phyloP scores from a whole-genome alignment of 768 basidiomycete genomes.

The Kwoniella botswanensis region DNA sequence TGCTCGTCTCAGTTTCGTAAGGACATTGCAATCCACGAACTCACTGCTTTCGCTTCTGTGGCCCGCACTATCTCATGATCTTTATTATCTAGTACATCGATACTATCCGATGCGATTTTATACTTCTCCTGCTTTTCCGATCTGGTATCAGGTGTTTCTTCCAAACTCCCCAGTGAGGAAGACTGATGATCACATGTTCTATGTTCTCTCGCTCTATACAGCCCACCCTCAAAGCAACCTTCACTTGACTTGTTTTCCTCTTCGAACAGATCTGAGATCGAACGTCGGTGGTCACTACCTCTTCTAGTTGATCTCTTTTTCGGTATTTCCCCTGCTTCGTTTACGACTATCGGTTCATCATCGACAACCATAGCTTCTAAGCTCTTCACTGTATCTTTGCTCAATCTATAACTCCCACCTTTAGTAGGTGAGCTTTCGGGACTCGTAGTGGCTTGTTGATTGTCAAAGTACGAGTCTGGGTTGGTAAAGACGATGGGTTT shows the following conservation, averaged over 20 bases:
- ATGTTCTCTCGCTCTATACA: conserved; percentile 10
- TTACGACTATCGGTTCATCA: background rate
- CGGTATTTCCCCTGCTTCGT: background rate
- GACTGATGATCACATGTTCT: background rate
- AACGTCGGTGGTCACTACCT: conserved; percentile 1
- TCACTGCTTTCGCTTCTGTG: too few relatives aligned
- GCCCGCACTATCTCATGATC: too few relatives aligned
- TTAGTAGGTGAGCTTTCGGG: background rate
- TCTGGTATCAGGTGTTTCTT: background rate
- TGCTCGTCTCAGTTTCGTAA: too few relatives aligned
- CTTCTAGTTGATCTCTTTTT: background rate
- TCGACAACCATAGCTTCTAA: background rate
- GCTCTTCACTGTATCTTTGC: background rate
- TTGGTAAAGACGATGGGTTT: background rate
- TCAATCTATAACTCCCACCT: background rate
- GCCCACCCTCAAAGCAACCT: background rate
- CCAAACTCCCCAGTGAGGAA: background rate
- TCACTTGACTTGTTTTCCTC: conserved; percentile 3
- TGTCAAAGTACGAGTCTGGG: background rate
- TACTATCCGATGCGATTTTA: too few relatives aligned
- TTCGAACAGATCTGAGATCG: background rate
- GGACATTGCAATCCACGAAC: too few relatives aligned
- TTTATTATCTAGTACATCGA: too few relatives aligned
- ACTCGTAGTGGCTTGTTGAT: background rate
- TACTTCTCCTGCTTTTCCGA: background rate